Evolutionary conservation across 2,329 filamentous ascomycete species (phyloP), one percentile per base, ranked within the genome.

Genomic region (Colletotrichum trifolii): DNA sequence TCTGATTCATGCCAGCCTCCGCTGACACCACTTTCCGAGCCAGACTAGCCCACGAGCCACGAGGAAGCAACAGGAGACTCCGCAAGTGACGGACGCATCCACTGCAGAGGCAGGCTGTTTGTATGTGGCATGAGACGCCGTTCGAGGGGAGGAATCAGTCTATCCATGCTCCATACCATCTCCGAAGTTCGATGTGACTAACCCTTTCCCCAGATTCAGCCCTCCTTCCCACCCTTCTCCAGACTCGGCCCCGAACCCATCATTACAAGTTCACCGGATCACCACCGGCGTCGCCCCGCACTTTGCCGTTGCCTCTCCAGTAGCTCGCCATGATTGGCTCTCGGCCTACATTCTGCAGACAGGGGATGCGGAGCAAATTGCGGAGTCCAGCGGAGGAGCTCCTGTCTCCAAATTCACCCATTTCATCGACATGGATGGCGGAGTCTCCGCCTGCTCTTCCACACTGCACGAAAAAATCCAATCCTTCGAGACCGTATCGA

Each of bases 361-460:
- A 39, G 38, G 60, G 48, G 45, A 25, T n/a, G 25, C 47, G 64
- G 60, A 55, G 55, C 33, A 25, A 36, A 38, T 10, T 50, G 61
- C 62, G 66, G 66, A 66, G 66, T 66, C 57, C 66, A 66, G 66
- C 63, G 66, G 66, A 67, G 66, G 34, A 38, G 33, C 54, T 66
- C 54, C 60, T 38, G 25, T 17, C 39, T 36, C 52, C 59, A 52
- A 39, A 17, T 33, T 6, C 35, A 35, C 47, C 47, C 25, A 25
- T 38, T 35, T 40, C n/a, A 6, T 6, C 35, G 3, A 43, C 62
- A 56, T 13, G 52, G 52, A 12, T 50, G n/a, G 64, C 64, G 64
- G 64, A 66, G 64, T 46, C 64, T 66, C 64, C 64, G 64, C 64
- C 7, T 10, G 10, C 13, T 53, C 17, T 38, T 39, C n/a, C 13